phyloP scores from a whole-genome alignment of 2,329 filamentous ascomycete genomes.

The Penicillium sp. region DNA sequence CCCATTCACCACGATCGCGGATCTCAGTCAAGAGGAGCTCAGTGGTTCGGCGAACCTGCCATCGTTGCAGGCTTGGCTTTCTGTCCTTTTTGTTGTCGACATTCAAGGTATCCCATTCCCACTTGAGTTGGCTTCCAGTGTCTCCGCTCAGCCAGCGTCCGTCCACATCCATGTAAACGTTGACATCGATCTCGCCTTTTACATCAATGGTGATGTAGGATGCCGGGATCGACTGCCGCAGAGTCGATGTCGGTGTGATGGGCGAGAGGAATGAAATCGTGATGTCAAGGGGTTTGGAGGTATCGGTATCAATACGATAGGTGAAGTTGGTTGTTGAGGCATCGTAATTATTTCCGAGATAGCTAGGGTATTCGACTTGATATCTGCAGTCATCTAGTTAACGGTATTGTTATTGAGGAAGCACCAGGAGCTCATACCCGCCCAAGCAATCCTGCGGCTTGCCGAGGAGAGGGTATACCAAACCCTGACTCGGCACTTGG shows the following conservation, averaged over 20 bases:
- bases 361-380: conserved; percentile 54
- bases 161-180: conserved; percentile 62
- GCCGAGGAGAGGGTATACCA: conserved; percentile 61
- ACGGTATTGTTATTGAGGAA: background rate
- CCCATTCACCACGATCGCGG: conserved; percentile 75
- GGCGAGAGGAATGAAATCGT: conserved; percentile 66
- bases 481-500: conserved; percentile 54
- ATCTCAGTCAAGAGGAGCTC: conserved; percentile 71
- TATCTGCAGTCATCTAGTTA: conserved; percentile 41
- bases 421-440: conserved; percentile 31
- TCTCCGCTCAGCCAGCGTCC: conserved; percentile 80
- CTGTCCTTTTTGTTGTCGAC: conserved; percentile 37
- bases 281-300: conserved; percentile 46
- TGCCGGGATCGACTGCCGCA: conserved; percentile 76
- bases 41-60: conserved; percentile 39
- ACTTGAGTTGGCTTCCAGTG: conserved; percentile 62
- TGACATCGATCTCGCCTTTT: conserved; percentile 59
- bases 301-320: conserved; percentile 52
- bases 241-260: conserved; percentile 72
- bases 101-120: conserved; percentile 55
- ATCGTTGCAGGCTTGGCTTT: conserved; percentile 40
- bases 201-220: conserved; percentile 70
- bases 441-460: conserved; percentile 60
- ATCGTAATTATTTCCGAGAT: conserved; percentile 60
- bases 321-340: conserved; percentile 66